Evolutionary conservation across 2,329 filamentous ascomycete genomes (phyloP).

Genomic region (Phaeophleospora eucalypticola): DNA sequence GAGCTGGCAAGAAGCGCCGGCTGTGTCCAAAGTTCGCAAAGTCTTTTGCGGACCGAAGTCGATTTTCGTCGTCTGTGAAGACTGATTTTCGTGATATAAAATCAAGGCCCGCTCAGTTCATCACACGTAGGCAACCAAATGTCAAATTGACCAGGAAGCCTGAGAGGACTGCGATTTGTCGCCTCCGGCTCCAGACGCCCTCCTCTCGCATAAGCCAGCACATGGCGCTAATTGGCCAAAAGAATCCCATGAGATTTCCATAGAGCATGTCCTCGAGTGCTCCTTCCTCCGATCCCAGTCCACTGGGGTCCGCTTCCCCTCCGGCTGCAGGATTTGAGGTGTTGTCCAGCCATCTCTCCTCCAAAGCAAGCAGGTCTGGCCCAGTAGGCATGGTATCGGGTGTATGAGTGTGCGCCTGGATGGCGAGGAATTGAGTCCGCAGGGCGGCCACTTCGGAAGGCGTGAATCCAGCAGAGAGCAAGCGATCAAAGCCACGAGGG

Average conservation of each 20-base stretch:
- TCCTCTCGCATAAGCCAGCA: conserved; percentile 83
- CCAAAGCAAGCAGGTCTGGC: conserved; percentile 68
- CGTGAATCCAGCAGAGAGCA: conserved; percentile 77
- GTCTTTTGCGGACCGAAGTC: conserved; percentile 26
- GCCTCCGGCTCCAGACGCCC: conserved; percentile 77
- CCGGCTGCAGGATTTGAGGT: conserved; percentile 32
- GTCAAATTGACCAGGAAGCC: conserved; percentile 75
- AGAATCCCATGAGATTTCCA: conserved; percentile 87
- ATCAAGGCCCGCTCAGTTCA: conserved; percentile 33
- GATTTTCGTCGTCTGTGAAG: conserved; percentile 16
- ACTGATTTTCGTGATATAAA: neutral
- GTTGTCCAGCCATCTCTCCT: conserved; percentile 87
- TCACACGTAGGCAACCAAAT: conserved; percentile 66
- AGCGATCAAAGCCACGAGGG: conserved; percentile 81
- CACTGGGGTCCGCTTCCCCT: conserved; percentile 37
- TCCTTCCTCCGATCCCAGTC: conserved; percentile 53
- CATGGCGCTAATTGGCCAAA: conserved; percentile 85
- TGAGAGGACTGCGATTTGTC: conserved; percentile 80
- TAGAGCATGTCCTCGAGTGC: conserved; percentile 81
- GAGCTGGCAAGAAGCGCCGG: conserved; percentile 26
- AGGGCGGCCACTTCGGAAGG: conserved; percentile 77
- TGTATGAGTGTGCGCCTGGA: conserved; percentile 76
- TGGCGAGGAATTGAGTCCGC: conserved; percentile 80
- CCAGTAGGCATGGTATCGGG: conserved; percentile 85
- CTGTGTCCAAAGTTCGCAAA: conserved; percentile 2